Evolutionary conservation across 208 protist species (phyloP), one percentile per base, ranked within the genome.

Genomic region (Wallacemonas sp.): DNA sequence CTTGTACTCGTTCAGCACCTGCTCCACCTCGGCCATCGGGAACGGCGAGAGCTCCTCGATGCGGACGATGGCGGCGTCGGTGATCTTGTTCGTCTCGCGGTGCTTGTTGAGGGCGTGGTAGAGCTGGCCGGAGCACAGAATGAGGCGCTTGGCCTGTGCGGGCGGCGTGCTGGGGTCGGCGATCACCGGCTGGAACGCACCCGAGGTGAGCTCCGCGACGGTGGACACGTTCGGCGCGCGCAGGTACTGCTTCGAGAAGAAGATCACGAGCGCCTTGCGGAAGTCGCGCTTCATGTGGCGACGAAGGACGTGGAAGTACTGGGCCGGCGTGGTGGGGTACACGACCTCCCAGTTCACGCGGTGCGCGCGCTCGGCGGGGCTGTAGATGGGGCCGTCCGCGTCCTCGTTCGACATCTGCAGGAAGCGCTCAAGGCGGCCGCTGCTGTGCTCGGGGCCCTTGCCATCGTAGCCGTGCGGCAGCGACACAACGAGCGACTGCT

Each of bases 271-370:
- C n/a, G 98, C 88, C 74, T 99, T 99, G 65, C 99, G 93, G 89
- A 99, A 99, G 63, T 99, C 85, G 52, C 98, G 84, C 78, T 92
- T 89, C 41, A 99, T 65, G 78, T 99, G 99, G 41, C 99, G 92
- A 39, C 99, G 85, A 0, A 99, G 85, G 5, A 98, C 85, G 75
- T 99, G 99, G 88, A 99, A 99, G 90, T 99, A 99, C 80, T 99
- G 99, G 26, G 98, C 98, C 4, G 99, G 98, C 2, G 97, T 99
- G 14, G 88, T 96, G 5, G 87, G 88, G 83, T 96, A 98, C 36
- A 87, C 65, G 24, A 99, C 83, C 72, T 97, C 87, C 73, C 83
- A 94, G 78, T 96, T 97, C 26, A 92, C 76, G 34, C 84, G 85
- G 55, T 94, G 88, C 19, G 83, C 77, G 12, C 88, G 88, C 72